A percentile compares a stretch with the other conserved stretches of the same genome.
phyloP scores from a whole-genome alignment of 2,329 filamentous ascomycete species.

The Gremmenia infestans region DNA sequence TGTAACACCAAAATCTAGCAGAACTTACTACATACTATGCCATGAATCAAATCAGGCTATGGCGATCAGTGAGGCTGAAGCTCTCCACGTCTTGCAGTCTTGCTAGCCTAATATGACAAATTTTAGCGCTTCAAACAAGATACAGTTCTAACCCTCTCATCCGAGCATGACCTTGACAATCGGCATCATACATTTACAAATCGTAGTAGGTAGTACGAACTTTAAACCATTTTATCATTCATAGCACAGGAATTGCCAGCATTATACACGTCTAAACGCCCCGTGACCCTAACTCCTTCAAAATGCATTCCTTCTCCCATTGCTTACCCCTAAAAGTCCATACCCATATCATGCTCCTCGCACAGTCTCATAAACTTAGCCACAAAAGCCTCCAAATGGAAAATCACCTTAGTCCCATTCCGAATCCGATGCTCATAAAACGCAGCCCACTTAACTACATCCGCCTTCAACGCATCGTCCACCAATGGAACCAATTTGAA shows the following conservation, averaged over 20 bases:
- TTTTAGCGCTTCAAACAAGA: too few relatives aligned
- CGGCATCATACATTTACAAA: too few relatives aligned
- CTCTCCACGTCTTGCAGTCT: too few relatives aligned
- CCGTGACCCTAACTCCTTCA: background rate
- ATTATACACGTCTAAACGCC: background rate
- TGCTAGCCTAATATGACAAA: too few relatives aligned
- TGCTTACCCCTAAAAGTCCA: slow-evolving; percentile 52
- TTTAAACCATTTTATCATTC: background rate
- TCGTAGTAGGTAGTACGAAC: too few relatives aligned
- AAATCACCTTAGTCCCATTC: slow-evolving; percentile 91
- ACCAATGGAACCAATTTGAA: slow-evolving; percentile 87
- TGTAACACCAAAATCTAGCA: background rate
- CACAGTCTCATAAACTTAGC: slow-evolving; percentile 97
- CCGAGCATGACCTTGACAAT: too few relatives aligned
- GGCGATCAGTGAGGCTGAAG: too few relatives aligned
- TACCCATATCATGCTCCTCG: slow-evolving; percentile 87
- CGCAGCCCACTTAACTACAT: slow-evolving; percentile 92
- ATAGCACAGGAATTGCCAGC: background rate
- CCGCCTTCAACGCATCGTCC: slow-evolving; percentile 83
- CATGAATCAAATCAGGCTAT: too few relatives aligned
- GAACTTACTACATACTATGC: too few relatives aligned
- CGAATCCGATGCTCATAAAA: slow-evolving; percentile 96
- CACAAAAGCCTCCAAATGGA: slow-evolving; percentile 96
- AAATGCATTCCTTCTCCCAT: background rate
- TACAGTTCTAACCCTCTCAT: too few relatives aligned